Percentiles rank a stretch among this genome's conserved stretches.
phyloP scores from a whole-genome alignment of 1,139 yeast species.

The Blastobotrys serpentis region DNA sequence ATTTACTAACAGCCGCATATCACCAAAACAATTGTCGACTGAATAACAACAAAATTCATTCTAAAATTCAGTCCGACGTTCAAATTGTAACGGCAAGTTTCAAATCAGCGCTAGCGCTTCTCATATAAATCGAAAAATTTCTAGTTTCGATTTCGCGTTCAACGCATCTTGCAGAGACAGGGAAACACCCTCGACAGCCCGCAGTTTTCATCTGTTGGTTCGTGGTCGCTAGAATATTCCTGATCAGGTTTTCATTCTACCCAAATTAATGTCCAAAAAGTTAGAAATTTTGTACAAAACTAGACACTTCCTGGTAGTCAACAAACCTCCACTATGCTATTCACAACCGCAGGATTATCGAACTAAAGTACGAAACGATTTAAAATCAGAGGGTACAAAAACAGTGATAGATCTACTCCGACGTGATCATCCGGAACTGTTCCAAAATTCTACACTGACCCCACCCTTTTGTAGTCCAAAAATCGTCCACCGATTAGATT shows the following conservation, averaged over 20 bases:
- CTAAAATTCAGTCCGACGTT: too few species aligned
- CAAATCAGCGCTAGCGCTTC: too few species aligned
- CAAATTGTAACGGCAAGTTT: too few species aligned
- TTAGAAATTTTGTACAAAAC: conserved; percentile 18
- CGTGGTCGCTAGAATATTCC: too few species aligned
- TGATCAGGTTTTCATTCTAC: neutral
- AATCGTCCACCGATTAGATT: conserved; percentile 34
- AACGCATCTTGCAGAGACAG: too few species aligned
- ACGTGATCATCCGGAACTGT: conserved; percentile 26
- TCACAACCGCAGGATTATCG: conserved; percentile 24
- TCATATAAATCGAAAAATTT: too few species aligned
- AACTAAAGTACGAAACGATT: conserved; percentile 6
- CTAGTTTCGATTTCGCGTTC: too few species aligned
- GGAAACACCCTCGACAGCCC: too few species aligned
- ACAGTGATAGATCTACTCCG: conserved; percentile 21
- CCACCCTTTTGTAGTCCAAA: conserved; percentile 31
- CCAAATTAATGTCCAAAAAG: neutral
- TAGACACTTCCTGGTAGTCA: conserved; percentile 28
- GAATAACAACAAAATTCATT: too few species aligned
- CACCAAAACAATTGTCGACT: too few species aligned
- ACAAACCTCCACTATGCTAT: conserved; percentile 29
- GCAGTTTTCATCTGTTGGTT: too few species aligned
- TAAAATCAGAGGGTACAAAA: neutral
- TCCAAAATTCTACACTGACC: conserved; percentile 9
- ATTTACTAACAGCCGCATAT: too few species aligned